Evolutionary conservation across 2,329 filamentous ascomycete genomes (phyloP), one percentile per base, ranked within the genome.

Genomic region (Ophiostoma sp.): DNA sequence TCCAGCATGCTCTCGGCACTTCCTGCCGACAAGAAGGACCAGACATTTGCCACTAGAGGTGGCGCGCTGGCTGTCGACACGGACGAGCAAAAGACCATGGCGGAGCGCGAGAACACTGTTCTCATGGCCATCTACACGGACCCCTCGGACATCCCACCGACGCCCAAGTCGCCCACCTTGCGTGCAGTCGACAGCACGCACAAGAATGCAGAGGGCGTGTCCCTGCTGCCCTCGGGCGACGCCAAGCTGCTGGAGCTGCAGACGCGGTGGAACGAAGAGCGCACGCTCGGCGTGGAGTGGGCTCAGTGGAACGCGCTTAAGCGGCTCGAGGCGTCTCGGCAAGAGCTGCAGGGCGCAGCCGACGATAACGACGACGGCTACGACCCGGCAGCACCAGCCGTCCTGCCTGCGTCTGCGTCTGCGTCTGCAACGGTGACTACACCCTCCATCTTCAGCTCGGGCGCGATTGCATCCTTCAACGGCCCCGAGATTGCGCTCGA

Each of bases 81-180:
- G 0, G 80, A 83, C 0, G 85, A 89, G 76, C 85, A 87, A 73
- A 81, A 83, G 72, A 76, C 79, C 33, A 88, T 88, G 76, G 80
- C 81, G 7, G 82, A 85, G 66, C 84, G 87, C 35, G 87, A 89
- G 75, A 83, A 83, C 66, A 81, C 81, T 13, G 86, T 88, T 74
- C 80, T 90, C 44, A 87, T 90, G 84, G 85, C 81, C n/a, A 80
- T 87, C 64, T 89, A 89, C 74, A 82, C 83, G 1, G 82, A 83
- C 67, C 75, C 79, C 1, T 79, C 81, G 3, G 85, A 88, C 72
- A 87, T 88, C 67, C 86, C 86, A 1, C 79, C 82, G 2, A 84
- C 84, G 3, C 85, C 86, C 15, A 85, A 84, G 74, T 87, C 85
- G 15, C 86, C 86, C 0, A 77, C 77, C 8, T 62, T 15, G 7